These are phyloP conservation scores for Chrysoporthe puriensis DNA, from an alignment of 2,329 filamentous ascomycete genomes.

Conservation along the genomic window DNA sequence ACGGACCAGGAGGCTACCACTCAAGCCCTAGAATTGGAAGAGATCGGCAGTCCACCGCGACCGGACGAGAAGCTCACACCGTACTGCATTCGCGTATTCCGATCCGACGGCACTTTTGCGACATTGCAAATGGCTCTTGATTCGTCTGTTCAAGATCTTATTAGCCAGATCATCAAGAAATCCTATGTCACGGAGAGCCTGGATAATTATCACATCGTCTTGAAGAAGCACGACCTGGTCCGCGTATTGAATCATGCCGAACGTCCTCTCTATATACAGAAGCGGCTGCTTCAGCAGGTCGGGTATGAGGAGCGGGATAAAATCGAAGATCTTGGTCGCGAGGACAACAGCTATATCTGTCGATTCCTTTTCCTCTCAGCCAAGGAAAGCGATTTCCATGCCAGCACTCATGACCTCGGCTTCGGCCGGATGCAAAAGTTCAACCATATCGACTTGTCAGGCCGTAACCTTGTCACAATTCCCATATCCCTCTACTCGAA, in stretches of 20 bases:
- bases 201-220: slow-evolving; percentile 93
- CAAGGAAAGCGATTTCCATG: slow-evolving; percentile 79
- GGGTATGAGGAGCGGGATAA: slow-evolving; percentile 86
- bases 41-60: slow-evolving; percentile 66
- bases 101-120: slow-evolving; percentile 90
- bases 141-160: slow-evolving; percentile 82
- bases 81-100: slow-evolving; percentile 95
- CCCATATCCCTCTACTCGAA: slow-evolving; percentile 93
- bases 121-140: slow-evolving; percentile 85
- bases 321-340: slow-evolving; percentile 90
- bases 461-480: slow-evolving; percentile 89
- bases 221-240: slow-evolving; percentile 89
- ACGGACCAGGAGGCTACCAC: slow-evolving; percentile 65
- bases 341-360: slow-evolving; percentile 96
- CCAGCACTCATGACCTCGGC: slow-evolving; percentile 76
- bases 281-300: slow-evolving; percentile 85
- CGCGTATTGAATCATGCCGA: slow-evolving; percentile 79
- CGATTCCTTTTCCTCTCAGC: slow-evolving; percentile 93
- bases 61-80: slow-evolving; percentile 75
- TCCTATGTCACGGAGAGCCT: slow-evolving; percentile 88
- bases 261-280: slow-evolving; percentile 87
- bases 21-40: slow-evolving; percentile 65
- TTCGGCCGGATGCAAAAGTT: slow-evolving; percentile 86
- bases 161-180: slow-evolving; percentile 91
- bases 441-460: slow-evolving; percentile 90